A percentile compares a stretch with the other conserved stretches of the same genome.
These are phyloP conservation scores for Vairimorpha apis DNA, from an alignment of 371 early-diverging fungal species.

Conservation along the genomic window DNA sequence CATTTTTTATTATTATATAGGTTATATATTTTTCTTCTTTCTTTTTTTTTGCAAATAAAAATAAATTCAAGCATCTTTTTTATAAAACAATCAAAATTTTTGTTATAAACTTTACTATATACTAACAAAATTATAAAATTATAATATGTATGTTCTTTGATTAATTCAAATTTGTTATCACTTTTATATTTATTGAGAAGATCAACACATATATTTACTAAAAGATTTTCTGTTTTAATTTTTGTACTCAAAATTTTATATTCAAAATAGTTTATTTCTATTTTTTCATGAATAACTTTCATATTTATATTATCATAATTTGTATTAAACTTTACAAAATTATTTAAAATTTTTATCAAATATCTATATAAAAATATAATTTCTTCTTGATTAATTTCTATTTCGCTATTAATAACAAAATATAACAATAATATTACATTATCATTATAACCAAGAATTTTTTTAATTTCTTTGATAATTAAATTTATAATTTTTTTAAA, in stretches of 20 bases:
- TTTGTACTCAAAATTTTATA: no score
- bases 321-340: no score
- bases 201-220: no score
- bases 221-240: no score
- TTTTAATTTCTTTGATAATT: not conserved
- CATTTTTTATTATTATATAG: not conserved
- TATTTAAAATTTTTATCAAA: no score
- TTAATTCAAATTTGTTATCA: not conserved
- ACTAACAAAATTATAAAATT: not conserved
- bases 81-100: not conserved
- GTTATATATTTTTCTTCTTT: not conserved
- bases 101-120: not conserved
- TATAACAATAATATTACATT: not conserved
- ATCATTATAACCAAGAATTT: not conserved
- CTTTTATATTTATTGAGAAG: not conserved
- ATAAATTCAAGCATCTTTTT: not conserved
- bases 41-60: not conserved
- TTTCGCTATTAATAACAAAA: not conserved
- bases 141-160: not conserved
- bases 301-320: no score
- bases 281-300: no score
- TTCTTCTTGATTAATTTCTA: not conserved
- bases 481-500: not conserved
- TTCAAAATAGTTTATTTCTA: no score
- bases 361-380: not conserved